Conservation (phyloP, 768 basidiomycete genomes). For the Lyophyllum semitale region DNA sequence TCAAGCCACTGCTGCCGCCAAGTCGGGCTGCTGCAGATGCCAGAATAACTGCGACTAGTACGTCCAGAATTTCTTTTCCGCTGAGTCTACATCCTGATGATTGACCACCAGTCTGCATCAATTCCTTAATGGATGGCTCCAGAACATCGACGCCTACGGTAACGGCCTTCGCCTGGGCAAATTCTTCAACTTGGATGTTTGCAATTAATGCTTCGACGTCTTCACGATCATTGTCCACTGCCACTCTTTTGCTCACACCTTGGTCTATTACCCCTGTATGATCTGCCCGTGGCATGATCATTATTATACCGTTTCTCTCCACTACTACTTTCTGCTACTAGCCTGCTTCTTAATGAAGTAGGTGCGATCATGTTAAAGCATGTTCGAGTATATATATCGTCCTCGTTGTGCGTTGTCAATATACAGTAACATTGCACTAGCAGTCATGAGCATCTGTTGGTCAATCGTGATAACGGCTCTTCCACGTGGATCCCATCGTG, state of each 20-base stretch:
- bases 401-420: slow-evolving; percentile 1
- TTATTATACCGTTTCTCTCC: slow-evolving; percentile 6
- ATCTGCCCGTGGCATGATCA: slow-evolving; percentile 8
- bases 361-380: slow-evolving; percentile 9
- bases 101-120: slow-evolving; percentile 55
- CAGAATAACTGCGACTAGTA: slow-evolving; percentile 91
- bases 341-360: neutral
- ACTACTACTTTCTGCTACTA: neutral
- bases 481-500: slow-evolving; percentile 3
- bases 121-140: slow-evolving; percentile 72
- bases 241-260: slow-evolving; percentile 9
- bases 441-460: neutral
- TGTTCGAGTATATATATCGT: neutral
- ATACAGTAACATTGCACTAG: neutral
- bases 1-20: slow-evolving; percentile 58
- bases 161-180: slow-evolving; percentile 49
- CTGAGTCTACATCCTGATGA: slow-evolving; percentile 1
- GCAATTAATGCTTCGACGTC: slow-evolving; percentile 20
- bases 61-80: slow-evolving; percentile 25
- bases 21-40: slow-evolving; percentile 59
- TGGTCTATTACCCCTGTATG: neutral
- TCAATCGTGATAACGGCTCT: slow-evolving; percentile 8
- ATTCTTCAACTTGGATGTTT: slow-evolving; percentile 65
- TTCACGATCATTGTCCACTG: neutral
- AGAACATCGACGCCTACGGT: slow-evolving; percentile 55